Base-by-base conservation (phyloP, 2,329 filamentous ascomycete genomes). In the Myriosclerotinia scirpicola region DNA sequence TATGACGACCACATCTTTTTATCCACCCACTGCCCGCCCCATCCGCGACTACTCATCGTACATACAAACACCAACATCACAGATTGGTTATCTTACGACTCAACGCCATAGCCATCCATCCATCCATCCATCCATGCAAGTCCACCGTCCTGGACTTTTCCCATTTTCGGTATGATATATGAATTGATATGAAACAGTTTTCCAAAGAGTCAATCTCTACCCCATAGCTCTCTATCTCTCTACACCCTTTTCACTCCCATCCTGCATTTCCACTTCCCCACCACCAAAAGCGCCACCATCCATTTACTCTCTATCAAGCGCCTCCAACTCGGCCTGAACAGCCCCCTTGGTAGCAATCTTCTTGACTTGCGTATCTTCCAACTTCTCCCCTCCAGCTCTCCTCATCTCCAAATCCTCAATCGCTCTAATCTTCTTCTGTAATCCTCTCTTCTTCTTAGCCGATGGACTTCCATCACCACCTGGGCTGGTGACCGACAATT, bases 351-450 rank as follows among this genome's bases (percentile, higher is more conserved):
- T 98, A 66, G 87, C 86, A 74, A 99, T 99, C 85, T 99, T 99
- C 84, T 97, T 96, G 79, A 99, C 88, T 81, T 99, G 95, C 42
- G 95, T 99, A 76, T 97, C 94, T 81, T 99, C 95, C 68, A 99
- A 82, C 84, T 97, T 98, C 84, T 99, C 95, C 6, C 94, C 94
- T 44, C 90, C 89, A 3, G 94, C 95, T 72, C 93, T 88, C 66
- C 95, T 88, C 93, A 98, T 97, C 83, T 98, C 97, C 69, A 99
- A 82, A 77, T 99, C 95, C 77, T 99, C 95, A 76, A 99, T 99
- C 14, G 95, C 95, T 26, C 95, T 88, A 69, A 99, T 90, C 85
- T 99, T 99, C 86, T 99, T 99, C 78, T 97, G 85, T 69, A 99
- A 84, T 68, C 92, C 92, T 66, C 95, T 85, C 69, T 97, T 86